Evolutionary conservation across 192 early-diverging fungal species (phyloP).

Genomic region (Gigaspora rosea): DNA sequence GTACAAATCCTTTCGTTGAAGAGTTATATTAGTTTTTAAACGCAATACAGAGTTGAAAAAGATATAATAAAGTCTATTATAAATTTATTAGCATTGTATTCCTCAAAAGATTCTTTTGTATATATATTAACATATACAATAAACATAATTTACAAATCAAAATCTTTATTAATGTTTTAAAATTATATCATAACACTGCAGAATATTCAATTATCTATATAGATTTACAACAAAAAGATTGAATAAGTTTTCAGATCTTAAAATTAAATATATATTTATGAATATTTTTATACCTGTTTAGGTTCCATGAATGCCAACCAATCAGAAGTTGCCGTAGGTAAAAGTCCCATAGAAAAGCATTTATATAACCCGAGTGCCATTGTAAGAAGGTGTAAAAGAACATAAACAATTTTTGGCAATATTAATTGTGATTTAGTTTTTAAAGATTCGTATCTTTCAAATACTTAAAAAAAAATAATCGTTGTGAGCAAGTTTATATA

Average conservation of each 20-base stretch:
- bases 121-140: too few species aligned
- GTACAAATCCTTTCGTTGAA: too few species aligned
- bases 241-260: conserved; percentile 13
- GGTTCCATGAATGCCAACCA: conserved; percentile 93
- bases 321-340: conserved; percentile 91
- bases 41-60: too few species aligned
- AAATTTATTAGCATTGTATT: too few species aligned
- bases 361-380: conserved; percentile 91
- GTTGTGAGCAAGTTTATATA: too few species aligned
- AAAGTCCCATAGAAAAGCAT: conserved; percentile 88
- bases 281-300: conserved; percentile 51
- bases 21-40: too few species aligned
- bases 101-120: too few species aligned
- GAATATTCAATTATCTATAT: conserved; percentile 3
- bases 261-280: conserved; percentile 12
- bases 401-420: conserved; percentile 79
- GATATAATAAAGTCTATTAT: too few species aligned
- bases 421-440: conserved; percentile 61
- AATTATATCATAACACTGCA: neutral
- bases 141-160: neutral
- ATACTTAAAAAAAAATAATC: conserved; percentile 48
- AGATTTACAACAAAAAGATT: neutral
- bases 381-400: conserved; percentile 78
- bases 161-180: neutral
- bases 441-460: conserved; percentile 74